These are phyloP conservation scores for Brassica cretica DNA, from an alignment of 345 rosid genomes.

Conservation along the genomic window DNA sequence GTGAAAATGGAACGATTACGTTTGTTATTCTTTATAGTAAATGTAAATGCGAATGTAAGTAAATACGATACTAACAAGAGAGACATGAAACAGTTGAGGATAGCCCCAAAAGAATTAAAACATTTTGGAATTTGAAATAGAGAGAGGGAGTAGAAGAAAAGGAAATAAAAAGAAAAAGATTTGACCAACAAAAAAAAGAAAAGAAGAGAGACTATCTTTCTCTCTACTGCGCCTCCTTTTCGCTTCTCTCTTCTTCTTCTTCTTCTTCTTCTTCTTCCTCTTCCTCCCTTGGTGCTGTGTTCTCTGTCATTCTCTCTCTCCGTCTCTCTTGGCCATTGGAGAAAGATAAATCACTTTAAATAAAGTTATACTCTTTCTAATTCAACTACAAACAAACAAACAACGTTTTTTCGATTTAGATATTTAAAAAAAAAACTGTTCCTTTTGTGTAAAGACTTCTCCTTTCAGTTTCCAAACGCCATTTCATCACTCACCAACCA, in stretches of 20 bases:
- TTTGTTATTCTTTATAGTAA: background rate
- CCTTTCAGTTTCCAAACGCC: conserved; percentile 11
- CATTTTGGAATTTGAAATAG: conserved; percentile 38
- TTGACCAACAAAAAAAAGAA: conserved; percentile 12
- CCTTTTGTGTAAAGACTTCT: background rate
- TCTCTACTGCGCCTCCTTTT: conserved; percentile 38
- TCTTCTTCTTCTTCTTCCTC: conserved; percentile 2
- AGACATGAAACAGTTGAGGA: background rate
- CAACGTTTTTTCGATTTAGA: conserved; percentile 15
- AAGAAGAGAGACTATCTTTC: conserved; percentile 8
- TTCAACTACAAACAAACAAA: conserved; percentile 15
- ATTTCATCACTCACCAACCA: background rate
- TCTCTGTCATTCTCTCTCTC: conserved; percentile 24
- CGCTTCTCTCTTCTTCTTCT: background rate
- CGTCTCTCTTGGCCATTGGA: conserved; percentile 29
- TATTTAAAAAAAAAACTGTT: background rate
- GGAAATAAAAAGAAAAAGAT: background rate
- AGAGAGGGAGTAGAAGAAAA: conserved; percentile 36
- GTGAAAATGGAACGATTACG: background rate
- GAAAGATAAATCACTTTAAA: conserved; percentile 25
- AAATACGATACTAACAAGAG: background rate
- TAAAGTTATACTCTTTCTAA: background rate
- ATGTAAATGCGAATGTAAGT: background rate
- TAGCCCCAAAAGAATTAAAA: background rate
- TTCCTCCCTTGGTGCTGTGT: background rate